A percentile compares a stretch with the other conserved stretches of the same genome.
Evolutionary conservation across 2,329 filamentous ascomycete genomes (phyloP).

Genomic region (Aureobasidium sp.): DNA sequence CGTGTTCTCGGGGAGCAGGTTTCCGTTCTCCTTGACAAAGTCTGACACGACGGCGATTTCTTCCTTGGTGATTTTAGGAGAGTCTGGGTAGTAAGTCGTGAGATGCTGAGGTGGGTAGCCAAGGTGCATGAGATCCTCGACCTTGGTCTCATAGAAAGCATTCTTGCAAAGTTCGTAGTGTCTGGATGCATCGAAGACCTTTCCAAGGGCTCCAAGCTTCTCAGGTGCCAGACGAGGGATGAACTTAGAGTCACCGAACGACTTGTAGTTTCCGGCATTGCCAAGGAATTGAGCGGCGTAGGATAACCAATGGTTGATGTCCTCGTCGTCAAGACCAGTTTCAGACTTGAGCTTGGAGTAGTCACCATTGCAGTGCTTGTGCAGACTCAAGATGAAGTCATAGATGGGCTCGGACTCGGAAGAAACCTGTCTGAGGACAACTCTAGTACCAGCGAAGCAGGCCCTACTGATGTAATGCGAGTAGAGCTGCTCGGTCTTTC

Average conservation of each 20-base stretch:
- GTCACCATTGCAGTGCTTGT: conserved; percentile 39
- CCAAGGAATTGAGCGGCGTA: conserved; percentile 42
- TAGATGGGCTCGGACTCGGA: conserved; percentile 44
- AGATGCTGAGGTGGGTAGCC: conserved; percentile 42
- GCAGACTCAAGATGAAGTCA: conserved; percentile 45
- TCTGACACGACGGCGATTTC: conserved; percentile 39
- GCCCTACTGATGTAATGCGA: conserved; percentile 53
- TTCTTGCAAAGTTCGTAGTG: conserved; percentile 37
- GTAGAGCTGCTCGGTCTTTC: conserved; percentile 57
- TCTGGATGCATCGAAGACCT: conserved; percentile 29
- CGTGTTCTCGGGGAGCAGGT: conserved; percentile 42
- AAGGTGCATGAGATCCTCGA: conserved; percentile 36
- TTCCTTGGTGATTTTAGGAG: conserved; percentile 38
- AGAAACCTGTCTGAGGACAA: conserved; percentile 45
- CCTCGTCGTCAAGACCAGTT: conserved; percentile 33
- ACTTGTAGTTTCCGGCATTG: conserved; percentile 47
- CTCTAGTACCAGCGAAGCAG: conserved; percentile 40
- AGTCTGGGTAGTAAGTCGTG: conserved; percentile 43
- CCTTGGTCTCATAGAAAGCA: conserved; percentile 35
- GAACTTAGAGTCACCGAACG: conserved; percentile 43
- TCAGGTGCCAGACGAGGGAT: conserved; percentile 37
- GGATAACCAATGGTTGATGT: conserved; percentile 32
- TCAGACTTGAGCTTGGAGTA: conserved; percentile 38
- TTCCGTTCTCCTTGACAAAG: conserved; percentile 36
- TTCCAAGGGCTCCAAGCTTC: conserved; percentile 37